These are phyloP conservation scores for Brassica balearica DNA, from an alignment of 441 rosid species.

Conservation along the genomic window DNA sequence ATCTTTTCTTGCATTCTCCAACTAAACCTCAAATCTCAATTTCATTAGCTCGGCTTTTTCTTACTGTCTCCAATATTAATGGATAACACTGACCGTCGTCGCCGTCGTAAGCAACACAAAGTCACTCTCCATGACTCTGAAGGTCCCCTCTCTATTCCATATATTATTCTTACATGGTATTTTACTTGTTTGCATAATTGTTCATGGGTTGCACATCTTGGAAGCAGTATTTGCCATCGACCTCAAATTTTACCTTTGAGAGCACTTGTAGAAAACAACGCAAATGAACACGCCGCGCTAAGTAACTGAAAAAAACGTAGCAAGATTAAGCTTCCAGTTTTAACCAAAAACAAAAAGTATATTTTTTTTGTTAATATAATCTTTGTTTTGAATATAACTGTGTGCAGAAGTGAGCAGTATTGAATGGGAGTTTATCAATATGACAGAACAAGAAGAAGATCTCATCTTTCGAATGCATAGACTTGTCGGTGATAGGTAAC, in stretches of 20 bases:
- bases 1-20: conserved; percentile 30
- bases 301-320: neutral
- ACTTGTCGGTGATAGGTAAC: conserved; percentile 80
- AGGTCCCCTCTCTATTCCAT: conserved; percentile 45
- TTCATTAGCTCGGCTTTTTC: conserved; percentile 4
- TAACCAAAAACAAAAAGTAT: neutral
- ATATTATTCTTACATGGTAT: neutral
- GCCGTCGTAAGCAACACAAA: conserved; percentile 42
- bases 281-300: conserved; percentile 12
- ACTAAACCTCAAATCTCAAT: neutral
- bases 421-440: conserved; percentile 69
- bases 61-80: conserved; percentile 28
- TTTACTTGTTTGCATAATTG: conserved; percentile 1
- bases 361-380: neutral
- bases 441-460: conserved; percentile 82
- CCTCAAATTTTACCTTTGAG: neutral
- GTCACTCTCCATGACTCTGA: conserved; percentile 46
- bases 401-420: conserved; percentile 71
- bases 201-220: conserved; percentile 8
- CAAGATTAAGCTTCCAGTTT: neutral
- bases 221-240: neutral
- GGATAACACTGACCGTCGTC: conserved; percentile 47
- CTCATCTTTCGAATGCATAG: conserved; percentile 76
- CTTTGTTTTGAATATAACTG: neutral
- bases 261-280: neutral